Evolutionary conservation across 148 eudicot genomes (phyloP), one percentile per base, ranked within the genome.

Genomic region (Arbutus unedo): DNA sequence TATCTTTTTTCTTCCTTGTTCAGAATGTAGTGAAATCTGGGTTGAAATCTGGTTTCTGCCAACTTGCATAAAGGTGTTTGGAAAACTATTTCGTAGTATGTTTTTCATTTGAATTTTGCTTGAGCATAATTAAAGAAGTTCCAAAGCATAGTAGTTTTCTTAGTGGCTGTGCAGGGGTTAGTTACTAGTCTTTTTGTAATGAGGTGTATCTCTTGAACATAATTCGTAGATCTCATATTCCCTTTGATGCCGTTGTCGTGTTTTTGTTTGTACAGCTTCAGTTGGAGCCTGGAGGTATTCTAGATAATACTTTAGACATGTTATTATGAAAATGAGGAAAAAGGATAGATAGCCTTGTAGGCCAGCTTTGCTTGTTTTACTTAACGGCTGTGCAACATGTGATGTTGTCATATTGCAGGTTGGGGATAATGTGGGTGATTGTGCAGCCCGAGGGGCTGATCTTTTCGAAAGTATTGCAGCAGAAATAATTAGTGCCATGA

Each of bases 381-480:
- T 51, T 15, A 15, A 25, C 6, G 41, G 10, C 9, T 48, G 55
- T 76, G 79, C 59, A 76, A 76, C 14, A 21, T 49, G n/a, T 4
- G 53, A 2, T 49, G 11, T 31, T 41, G 59, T 51, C 54, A 38
- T 78, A 19, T 72, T 89, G 18, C 86, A 96, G 99, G 99, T 96
- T 75, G 99, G 99, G 83, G 99, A 96, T 88, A 96, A 96, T 92
- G 99, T 96, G 38, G 99, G 99, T 84, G 99, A 96, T 81, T 96
- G 98, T 91, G 99, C 99, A 50, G 99, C 99, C 59, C 94, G 99
- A 83, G 99, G 99, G 80, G 99, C 99, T 80, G 99, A 96, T 89
- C 92, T 96, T 44, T 96, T 96, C 76, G 99, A 96, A 93, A 96
- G 99, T 89, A 96, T 96, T 83, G 99, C 99, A 75, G 99, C 99